Conservation (phyloP, 2,329 filamentous ascomycete species). For the Bipolaris sorokiniana region DNA sequence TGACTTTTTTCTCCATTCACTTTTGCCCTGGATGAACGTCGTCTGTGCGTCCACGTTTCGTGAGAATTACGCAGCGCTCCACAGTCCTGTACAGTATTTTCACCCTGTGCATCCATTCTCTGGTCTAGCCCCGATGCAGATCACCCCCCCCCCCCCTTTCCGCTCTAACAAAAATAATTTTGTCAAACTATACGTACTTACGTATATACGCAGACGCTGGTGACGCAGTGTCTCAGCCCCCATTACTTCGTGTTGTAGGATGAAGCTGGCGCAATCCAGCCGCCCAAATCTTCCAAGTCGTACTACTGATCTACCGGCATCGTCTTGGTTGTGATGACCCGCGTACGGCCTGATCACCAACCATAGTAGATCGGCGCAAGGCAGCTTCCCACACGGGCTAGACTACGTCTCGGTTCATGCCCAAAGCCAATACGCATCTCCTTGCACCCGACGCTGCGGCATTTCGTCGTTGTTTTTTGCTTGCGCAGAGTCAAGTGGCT, state of each 20-base stretch:
- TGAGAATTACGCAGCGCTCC: constrained; percentile 11
- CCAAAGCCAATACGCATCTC: not conserved
- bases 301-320: not conserved
- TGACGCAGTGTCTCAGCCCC: not conserved
- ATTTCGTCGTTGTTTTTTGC: not conserved
- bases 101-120: not conserved
- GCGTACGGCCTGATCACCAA: not conserved
- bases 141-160: not conserved
- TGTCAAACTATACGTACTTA: not conserved
- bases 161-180: not conserved
- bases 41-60: constrained; percentile 16
- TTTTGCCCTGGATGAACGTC: not conserved
- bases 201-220: too few species aligned
- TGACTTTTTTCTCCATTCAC: not conserved
- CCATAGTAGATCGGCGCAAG: constrained; percentile 10
- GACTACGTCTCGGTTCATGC: not conserved
- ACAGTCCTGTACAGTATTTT: constrained; percentile 2
- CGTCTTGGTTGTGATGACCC: not conserved
- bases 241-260: not conserved
- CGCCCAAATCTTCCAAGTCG: not conserved
- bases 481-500: not conserved
- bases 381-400: constrained; percentile 1
- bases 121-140: not conserved
- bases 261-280: not conserved
- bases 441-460: not conserved